Conservation (phyloP, 139 green algal species). For the Chlamydomonas schloesseri region DNA sequence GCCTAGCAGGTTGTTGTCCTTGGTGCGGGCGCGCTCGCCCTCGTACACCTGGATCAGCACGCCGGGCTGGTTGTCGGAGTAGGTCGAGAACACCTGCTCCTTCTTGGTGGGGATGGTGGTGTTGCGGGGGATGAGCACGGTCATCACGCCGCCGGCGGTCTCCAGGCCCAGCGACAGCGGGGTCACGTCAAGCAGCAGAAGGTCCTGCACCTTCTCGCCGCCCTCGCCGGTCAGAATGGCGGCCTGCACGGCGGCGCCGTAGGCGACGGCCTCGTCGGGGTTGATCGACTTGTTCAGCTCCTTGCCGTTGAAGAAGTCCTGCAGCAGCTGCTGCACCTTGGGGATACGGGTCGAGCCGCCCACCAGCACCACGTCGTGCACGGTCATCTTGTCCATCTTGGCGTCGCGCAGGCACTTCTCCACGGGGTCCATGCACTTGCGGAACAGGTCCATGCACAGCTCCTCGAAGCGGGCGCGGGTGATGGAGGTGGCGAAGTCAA, state of each 20-base stretch:
- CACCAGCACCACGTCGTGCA: slow-evolving; percentile 96
- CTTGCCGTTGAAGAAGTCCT: slow-evolving; percentile 99
- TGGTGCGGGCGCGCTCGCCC: slow-evolving; percentile 92
- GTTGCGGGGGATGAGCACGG: slow-evolving; percentile 95
- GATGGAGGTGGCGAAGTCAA: slow-evolving; percentile 98
- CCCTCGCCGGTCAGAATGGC: slow-evolving; percentile 96
- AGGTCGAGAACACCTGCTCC: slow-evolving; percentile 99
- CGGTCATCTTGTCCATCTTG: slow-evolving; percentile 90
- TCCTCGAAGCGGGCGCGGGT: slow-evolving; percentile 98
- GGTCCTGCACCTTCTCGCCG: slow-evolving; percentile 97
- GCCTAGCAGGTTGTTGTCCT: slow-evolving; percentile 98
- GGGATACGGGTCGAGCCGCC: slow-evolving; percentile 98
- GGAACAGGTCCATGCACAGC: slow-evolving; percentile 99
- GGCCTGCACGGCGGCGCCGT: slow-evolving; percentile 97
- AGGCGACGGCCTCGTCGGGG: slow-evolving; percentile 98
- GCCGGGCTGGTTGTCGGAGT: slow-evolving; percentile 98
- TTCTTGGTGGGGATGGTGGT: slow-evolving; percentile 99
- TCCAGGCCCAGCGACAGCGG: slow-evolving; percentile 97
- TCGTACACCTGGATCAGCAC: slow-evolving; percentile 97
- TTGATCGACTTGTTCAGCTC: slow-evolving; percentile 99
- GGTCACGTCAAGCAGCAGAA: slow-evolving; percentile 98
- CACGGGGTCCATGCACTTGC: slow-evolving; percentile 99
- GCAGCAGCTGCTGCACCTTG: slow-evolving; percentile 97
- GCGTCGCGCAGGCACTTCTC: slow-evolving; percentile 92
- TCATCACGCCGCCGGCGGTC: slow-evolving; percentile 86